Base-by-base conservation (phyloP, 2,329 filamentous ascomycete species). In the Phoma sp. region DNA sequence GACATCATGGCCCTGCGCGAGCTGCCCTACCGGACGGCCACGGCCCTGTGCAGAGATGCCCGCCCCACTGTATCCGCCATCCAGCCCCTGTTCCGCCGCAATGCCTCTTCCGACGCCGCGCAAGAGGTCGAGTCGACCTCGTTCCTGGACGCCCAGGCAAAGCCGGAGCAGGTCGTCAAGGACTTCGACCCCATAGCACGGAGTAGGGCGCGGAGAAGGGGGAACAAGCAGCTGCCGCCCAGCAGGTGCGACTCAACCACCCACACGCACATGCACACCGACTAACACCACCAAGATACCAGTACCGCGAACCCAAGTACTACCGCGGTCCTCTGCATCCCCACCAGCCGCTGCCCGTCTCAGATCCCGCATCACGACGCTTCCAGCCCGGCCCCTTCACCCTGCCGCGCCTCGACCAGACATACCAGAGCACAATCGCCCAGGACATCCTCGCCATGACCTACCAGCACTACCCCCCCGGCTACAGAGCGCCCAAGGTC, bases 231-330 rank as follows among this genome's bases (percentile, higher is more conserved):
- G 53, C 66, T 81, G 28, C 84, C 84, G 7, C 74, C 78, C 11
- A 83, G 82, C 80, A 83, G 83, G 83, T 85, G 73, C 23, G 57
- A 11, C 1, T n/a, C 2, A 12, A 30, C 7, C 14, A 18, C n/a
- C 12, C 10, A 9, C 34, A 39, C 5, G 21, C 12, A 23, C 37
- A 5, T 32, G 7, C 18, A 17, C 23, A 17, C 26, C 5, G 5
- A 20, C 48, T 55, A 40, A 64, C 37, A 43, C 28, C 17, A 12
- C 15, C 3, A 58, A 96, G 93, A 83, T 99, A 98, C 80, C 91
- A 96, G 77, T 98, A 90, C 77, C 92, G 93, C 61, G 89, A 93
- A 43, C 95, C 95, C 60, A 95, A 93, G 79, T 99, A 93, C 83
- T 88, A 96, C 76, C 91, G 93, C 69, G 95, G 95, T 51, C 93